Evolutionary conservation across 768 basidiomycete genomes (phyloP).

Genomic region (Cubamyces sp.): DNA sequence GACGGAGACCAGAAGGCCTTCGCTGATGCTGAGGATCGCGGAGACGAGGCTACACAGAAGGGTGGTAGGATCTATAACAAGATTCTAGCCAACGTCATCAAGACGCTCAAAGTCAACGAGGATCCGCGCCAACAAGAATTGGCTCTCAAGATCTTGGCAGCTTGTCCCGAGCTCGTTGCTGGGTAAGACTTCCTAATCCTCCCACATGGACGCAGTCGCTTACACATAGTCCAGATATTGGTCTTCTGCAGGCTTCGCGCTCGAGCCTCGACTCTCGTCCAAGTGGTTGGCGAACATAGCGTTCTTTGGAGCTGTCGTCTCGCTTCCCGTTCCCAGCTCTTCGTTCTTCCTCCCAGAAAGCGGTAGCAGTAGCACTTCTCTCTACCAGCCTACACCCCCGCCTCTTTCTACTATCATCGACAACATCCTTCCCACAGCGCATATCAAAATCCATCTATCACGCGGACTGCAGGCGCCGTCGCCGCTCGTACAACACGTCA

Average conservation of each 20-base stretch:
- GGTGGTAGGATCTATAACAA: conserved; percentile 75
- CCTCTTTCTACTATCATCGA: conserved; percentile 71
- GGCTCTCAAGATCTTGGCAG: conserved; percentile 73
- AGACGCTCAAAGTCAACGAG: conserved; percentile 83
- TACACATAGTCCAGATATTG: conserved; percentile 59
- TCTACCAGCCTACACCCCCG: conserved; percentile 76
- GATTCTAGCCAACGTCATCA: conserved; percentile 76
- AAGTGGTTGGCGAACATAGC: conserved; percentile 92
- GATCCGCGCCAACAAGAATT: conserved; percentile 86
- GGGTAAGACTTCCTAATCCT: conserved; percentile 50
- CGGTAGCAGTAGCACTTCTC: conserved; percentile 34
- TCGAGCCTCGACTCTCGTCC: conserved; percentile 86
- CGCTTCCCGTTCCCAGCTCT: conserved; percentile 67
- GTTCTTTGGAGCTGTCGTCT: conserved; percentile 78
- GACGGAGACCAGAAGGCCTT: conserved; percentile 36
- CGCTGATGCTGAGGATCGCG: conserved; percentile 38
- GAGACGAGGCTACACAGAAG: conserved; percentile 35
- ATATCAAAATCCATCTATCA: conserved; percentile 74
- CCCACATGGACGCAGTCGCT: neutral
- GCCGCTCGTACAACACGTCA: conserved; percentile 83
- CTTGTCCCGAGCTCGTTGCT: conserved; percentile 86
- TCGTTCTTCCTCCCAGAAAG: conserved; percentile 58
- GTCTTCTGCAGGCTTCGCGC: conserved; percentile 65
- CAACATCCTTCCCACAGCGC: conserved; percentile 69
- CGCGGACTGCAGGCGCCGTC: conserved; percentile 78